phyloP scores from a whole-genome alignment of 768 basidiomycete genomes.

The Suillus decipiens region DNA sequence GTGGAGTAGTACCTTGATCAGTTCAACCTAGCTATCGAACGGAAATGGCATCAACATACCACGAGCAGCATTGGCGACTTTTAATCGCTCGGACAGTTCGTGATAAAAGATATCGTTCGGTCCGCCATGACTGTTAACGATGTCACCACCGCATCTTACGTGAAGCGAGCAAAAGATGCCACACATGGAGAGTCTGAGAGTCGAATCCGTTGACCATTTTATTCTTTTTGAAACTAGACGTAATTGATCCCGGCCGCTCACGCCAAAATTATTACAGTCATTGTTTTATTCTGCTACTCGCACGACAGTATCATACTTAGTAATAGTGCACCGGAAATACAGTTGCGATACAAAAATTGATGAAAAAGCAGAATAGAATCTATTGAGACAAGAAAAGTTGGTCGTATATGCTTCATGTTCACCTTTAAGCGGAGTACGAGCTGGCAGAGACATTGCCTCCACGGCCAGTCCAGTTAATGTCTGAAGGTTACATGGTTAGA shows the following conservation, averaged over 20 bases:
- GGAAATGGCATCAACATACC: conserved; percentile 41
- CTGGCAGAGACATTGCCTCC: conserved; percentile 93
- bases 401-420: conserved; percentile 2
- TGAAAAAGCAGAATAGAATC: conserved; percentile 17
- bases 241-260: background rate
- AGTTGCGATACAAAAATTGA: conserved; percentile 13
- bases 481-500: conserved; percentile 38
- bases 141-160: conserved; percentile 16
- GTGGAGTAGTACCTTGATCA: conserved; percentile 7
- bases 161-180: conserved; percentile 62
- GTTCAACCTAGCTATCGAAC: background rate
- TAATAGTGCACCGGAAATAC: conserved; percentile 14
- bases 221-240: background rate
- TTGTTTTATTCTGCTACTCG: conserved; percentile 18
- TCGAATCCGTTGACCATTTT: background rate
- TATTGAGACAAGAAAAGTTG: conserved; percentile 16
- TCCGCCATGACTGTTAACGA: conserved; percentile 1
- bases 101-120: conserved; percentile 18
- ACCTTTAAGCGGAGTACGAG: conserved; percentile 68
- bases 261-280: background rate
- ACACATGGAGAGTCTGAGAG: conserved; percentile 51
- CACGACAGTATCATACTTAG: conserved; percentile 19
- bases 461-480: conserved; percentile 99
- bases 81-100: conserved; percentile 37
- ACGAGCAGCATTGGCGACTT: conserved; percentile 54